Evolutionary conservation across 352 stramenopile species (phyloP), one percentile per base, ranked within the genome.

Genomic region (Pythium brachiatum): DNA sequence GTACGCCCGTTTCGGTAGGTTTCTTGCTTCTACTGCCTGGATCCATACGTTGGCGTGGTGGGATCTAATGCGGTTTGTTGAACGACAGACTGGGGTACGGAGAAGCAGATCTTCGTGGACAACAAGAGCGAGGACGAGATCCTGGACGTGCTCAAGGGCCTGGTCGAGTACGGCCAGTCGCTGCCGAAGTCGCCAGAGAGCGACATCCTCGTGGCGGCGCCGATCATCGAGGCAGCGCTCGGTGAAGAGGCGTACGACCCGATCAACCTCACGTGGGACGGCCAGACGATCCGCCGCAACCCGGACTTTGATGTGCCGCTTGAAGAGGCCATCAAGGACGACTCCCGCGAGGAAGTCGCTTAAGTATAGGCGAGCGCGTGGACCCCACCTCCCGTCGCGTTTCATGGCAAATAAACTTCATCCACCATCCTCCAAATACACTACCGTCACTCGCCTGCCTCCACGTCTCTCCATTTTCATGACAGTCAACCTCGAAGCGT

Each of bases 111-210:
- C 39, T 87, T 83, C 34, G 81, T 95, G 47, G 58, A 84, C n/a
- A 77, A 84, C 70, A 95, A 93, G 79, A 89, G 64, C 64, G 82
- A 92, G 66, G 86, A 91, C 53, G 83, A 95, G 76, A 86, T 95
- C 54, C 73, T 89, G 27, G 66, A 69, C 16, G 63, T 95, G 34
- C 44, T 95, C 41, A 88, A 92, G 66, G 79, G 68, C n/a, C 79
- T 95, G 47, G 85, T 92, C 20, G 74, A 85, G 61, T 75, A 88
- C 58, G 86, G 86, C 36, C 70, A 87, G 34, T 68, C 78, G 69
- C 59, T 93, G 59, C 83, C 86, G 43, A 92, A 90, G 74, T 95
- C 86, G 25, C 74, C 86, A n/a, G 86, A 95, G 72, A 95, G 86
- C 70, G 86, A 95, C 69, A 57, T 94, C 25, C 31, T 88, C 29